A percentile compares a stretch with the other conserved stretches of the same genome.
Conservation (phyloP, 192 early-diverging fungal species). For the Backusella mclennaniae region DNA sequence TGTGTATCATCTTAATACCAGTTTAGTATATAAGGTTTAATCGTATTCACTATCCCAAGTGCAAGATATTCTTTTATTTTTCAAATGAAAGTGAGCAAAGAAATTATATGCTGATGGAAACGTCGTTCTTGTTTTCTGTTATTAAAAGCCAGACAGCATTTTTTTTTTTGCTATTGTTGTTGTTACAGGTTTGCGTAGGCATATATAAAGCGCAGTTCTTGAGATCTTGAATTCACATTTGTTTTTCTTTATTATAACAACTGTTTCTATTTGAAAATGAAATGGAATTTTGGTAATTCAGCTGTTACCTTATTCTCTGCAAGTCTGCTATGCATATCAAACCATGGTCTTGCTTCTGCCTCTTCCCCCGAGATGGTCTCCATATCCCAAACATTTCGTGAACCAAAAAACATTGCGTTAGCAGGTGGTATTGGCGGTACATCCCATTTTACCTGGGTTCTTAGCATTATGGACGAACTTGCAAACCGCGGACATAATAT, state of each 20-base stretch:
- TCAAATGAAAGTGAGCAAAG: not conserved
- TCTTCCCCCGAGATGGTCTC: not conserved
- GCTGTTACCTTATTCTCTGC: not conserved
- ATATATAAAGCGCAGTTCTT: not conserved
- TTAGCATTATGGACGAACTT: not conserved
- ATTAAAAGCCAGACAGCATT: not conserved
- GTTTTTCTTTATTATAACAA: not conserved
- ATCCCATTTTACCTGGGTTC: constrained; percentile 5
- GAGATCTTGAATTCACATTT: not conserved
- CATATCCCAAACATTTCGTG: not conserved
- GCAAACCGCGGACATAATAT: not conserved
- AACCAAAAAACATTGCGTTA: constrained; percentile 9
- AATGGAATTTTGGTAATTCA: not conserved
- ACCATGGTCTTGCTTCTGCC: not conserved
- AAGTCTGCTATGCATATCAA: not conserved
- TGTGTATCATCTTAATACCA: too few relatives aligned
- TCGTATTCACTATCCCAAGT: not conserved
- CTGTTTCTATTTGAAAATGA: not conserved
- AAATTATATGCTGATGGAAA: not conserved
- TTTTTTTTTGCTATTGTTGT: not conserved
- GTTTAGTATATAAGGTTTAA: not conserved
- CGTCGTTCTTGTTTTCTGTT: not conserved
- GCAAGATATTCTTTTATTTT: not conserved
- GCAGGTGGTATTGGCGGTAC: not conserved
- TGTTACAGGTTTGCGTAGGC: not conserved